These are phyloP conservation scores for Asclepias syriaca DNA, from an alignment of 257 asterid genomes.

Conservation along the genomic window DNA sequence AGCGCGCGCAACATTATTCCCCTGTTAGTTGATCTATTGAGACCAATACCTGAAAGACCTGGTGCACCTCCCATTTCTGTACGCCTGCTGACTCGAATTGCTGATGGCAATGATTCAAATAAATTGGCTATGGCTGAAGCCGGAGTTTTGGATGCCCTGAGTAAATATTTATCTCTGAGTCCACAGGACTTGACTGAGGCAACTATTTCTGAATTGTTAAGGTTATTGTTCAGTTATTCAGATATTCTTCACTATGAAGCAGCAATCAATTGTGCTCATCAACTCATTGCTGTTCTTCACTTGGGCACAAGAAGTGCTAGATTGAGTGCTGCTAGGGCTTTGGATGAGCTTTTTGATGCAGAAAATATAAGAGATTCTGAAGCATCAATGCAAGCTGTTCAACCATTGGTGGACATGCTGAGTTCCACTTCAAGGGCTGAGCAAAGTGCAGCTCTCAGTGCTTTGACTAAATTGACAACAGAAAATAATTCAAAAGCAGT, in stretches of 20 bases:
- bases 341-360: slow-evolving; percentile 60
- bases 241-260: slow-evolving; percentile 58
- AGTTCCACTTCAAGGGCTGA: slow-evolving; percentile 51
- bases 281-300: slow-evolving; percentile 82
- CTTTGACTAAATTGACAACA: slow-evolving; percentile 65
- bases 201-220: slow-evolving; percentile 62
- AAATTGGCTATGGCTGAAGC: slow-evolving; percentile 84
- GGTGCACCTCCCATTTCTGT: slow-evolving; percentile 77
- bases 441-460: slow-evolving; percentile 62
- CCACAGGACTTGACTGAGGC: slow-evolving; percentile 81
- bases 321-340: slow-evolving; percentile 70
- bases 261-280: slow-evolving; percentile 59
- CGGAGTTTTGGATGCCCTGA: slow-evolving; percentile 70
- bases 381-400: slow-evolving; percentile 65
- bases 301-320: slow-evolving; percentile 84
- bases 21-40: slow-evolving; percentile 72
- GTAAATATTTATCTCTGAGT: slow-evolving; percentile 74
- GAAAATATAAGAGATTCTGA: slow-evolving; percentile 64
- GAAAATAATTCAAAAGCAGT: slow-evolving; percentile 46
- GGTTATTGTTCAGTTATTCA: slow-evolving; percentile 60
- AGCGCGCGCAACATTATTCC: slow-evolving; percentile 67
- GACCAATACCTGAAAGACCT: slow-evolving; percentile 79
- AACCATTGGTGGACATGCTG: slow-evolving; percentile 79
- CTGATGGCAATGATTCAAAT: slow-evolving; percentile 64
- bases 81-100: slow-evolving; percentile 63